Percentiles rank a stretch among this genome's conserved stretches.
These are phyloP conservation scores for Balansia obtecta DNA, from an alignment of 2,329 filamentous ascomycete genomes.

Conservation along the genomic window DNA sequence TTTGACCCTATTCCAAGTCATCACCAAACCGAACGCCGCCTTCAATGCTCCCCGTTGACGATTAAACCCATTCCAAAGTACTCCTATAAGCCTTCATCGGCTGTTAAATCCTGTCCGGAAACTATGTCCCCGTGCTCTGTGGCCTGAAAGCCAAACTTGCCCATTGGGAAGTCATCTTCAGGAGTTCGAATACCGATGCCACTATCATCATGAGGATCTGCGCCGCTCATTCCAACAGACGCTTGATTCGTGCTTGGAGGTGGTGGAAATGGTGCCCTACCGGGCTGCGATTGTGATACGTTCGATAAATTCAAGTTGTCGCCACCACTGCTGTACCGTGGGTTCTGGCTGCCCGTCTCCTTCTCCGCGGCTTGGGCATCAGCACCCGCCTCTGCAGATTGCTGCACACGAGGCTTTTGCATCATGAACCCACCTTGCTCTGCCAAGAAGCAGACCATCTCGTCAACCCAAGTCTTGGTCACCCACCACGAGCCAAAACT, in stretches of 20 bases:
- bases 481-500: slow-evolving; percentile 93
- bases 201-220: slow-evolving; percentile 54
- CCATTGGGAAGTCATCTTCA: slow-evolving; percentile 50
- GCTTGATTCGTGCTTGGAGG: slow-evolving; percentile 31
- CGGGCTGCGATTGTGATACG: slow-evolving; percentile 34
- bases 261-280: slow-evolving; percentile 37
- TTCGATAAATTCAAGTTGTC: slow-evolving; percentile 33
- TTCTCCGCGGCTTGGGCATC: slow-evolving; percentile 24
- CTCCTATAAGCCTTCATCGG: slow-evolving; percentile 5
- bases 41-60: background rate
- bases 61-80: slow-evolving; percentile 1
- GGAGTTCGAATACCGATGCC: slow-evolving; percentile 60
- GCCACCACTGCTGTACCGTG: slow-evolving; percentile 31
- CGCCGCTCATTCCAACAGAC: slow-evolving; percentile 21
- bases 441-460: slow-evolving; percentile 83
- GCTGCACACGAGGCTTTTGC: slow-evolving; percentile 30
- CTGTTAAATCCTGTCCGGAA: slow-evolving; percentile 17
- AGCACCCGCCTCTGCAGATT: slow-evolving; percentile 14
- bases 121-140: slow-evolving; percentile 23
- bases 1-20: slow-evolving; percentile 5
- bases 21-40: slow-evolving; percentile 7
- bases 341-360: slow-evolving; percentile 21
- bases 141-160: slow-evolving; percentile 40
- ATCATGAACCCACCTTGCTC: slow-evolving; percentile 83
- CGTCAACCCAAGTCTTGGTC: slow-evolving; percentile 88